phyloP scores from a whole-genome alignment of 495 filamentous ascomycete genomes.

The Pyronema domesticum region DNA sequence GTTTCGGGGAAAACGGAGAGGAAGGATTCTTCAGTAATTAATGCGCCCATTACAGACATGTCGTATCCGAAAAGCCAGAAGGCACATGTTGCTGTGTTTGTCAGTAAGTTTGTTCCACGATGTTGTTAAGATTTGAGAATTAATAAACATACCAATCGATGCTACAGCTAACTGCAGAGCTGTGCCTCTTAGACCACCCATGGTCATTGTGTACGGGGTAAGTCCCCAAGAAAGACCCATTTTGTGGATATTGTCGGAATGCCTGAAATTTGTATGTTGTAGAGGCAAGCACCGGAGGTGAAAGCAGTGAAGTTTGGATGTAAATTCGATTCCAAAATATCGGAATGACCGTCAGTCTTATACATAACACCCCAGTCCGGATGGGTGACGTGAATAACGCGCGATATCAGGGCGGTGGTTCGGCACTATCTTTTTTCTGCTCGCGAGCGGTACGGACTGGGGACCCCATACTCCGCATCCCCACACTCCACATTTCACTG shows the following conservation, averaged over 20 bases:
- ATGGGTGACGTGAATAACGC: neutral
- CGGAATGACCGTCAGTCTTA: neutral
- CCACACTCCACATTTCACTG: neutral
- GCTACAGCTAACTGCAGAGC: constrained; percentile 3
- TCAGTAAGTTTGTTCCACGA: neutral
- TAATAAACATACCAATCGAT: neutral
- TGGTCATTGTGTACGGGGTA: constrained; percentile 5
- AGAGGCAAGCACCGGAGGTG: neutral
- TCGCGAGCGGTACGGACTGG: neutral
- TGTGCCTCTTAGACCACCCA: neutral
- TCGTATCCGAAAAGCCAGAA: constrained; percentile 10
- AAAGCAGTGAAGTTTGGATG: neutral
- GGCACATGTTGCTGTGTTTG: constrained; percentile 1
- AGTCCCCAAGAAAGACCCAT: neutral
- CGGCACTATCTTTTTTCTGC: neutral
- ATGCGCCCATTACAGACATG: constrained; percentile 9
- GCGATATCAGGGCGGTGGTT: neutral
- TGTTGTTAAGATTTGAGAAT: neutral
- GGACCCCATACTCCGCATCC: neutral
- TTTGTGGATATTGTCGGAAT: neutral
- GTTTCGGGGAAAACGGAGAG: constrained; percentile 9
- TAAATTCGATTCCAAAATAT: too few species aligned
- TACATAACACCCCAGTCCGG: neutral
- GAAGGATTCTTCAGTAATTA: constrained; percentile 9
- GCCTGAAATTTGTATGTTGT: neutral